phyloP scores from a whole-genome alignment of 768 basidiomycete species.

The Xerocomus spinulosus region DNA sequence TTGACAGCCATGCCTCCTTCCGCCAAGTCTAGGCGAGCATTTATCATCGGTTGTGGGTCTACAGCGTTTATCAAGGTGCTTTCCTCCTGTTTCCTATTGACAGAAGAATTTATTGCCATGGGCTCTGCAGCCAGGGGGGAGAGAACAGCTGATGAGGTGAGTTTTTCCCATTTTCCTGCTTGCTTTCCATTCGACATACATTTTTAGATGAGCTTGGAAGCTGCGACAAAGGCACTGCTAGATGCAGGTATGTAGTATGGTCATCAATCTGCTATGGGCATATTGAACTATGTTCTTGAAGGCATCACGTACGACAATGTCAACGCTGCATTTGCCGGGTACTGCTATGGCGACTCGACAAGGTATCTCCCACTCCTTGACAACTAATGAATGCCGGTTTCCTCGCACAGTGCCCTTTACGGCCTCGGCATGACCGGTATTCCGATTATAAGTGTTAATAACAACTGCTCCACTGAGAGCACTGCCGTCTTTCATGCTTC shows the following conservation, averaged over 20 bases:
- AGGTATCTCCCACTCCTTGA: too few relatives aligned
- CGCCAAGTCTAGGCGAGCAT: constrained; percentile 33
- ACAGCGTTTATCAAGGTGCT: constrained; percentile 74
- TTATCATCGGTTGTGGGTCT: constrained; percentile 69
- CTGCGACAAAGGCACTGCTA: constrained; percentile 79
- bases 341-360: constrained; percentile 77
- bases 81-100: not conserved
- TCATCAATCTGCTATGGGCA: not conserved
- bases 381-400: too few relatives aligned
- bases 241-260: constrained; percentile 59
- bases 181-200: not conserved
- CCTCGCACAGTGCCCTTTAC: constrained; percentile 53
- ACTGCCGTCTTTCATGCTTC: constrained; percentile 74
- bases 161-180: constrained; percentile 5
- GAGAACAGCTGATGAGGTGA: constrained; percentile 63
- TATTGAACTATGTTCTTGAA: constrained; percentile 28
- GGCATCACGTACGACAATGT: constrained; percentile 81
- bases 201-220: constrained; percentile 88
- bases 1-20: not conserved
- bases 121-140: constrained; percentile 49
- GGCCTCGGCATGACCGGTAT: constrained; percentile 80
- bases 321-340: constrained; percentile 71
- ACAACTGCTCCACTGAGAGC: constrained; percentile 82
- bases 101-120: not conserved
- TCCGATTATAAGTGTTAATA: constrained; percentile 83